These are phyloP conservation scores for Spongiforma sp. DNA, from an alignment of 1,284 basidiomycete species.

Conservation along the genomic window DNA sequence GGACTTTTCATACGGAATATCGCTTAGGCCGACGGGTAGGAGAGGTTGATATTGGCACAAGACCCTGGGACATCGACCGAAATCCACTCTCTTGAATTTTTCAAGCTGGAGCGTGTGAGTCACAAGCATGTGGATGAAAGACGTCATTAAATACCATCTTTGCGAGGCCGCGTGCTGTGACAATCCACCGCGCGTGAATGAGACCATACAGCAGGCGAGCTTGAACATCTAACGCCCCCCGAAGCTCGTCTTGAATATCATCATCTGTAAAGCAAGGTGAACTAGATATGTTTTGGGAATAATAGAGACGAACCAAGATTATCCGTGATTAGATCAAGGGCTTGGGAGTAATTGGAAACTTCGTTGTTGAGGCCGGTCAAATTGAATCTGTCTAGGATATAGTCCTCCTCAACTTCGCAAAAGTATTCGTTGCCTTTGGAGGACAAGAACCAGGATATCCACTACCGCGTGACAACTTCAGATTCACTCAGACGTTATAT, in stretches of 20 bases:
- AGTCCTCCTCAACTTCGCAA: slow-evolving; percentile 99
- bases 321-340: slow-evolving; percentile 95
- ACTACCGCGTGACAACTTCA: slow-evolving; percentile 50
- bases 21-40: slow-evolving; percentile 93
- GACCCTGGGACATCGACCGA: slow-evolving; percentile 94
- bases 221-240: slow-evolving; percentile 87
- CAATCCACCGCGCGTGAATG: slow-evolving; percentile 97
- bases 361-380: slow-evolving; percentile 97
- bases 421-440: slow-evolving; percentile 99
- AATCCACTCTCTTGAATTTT: slow-evolving; percentile 97
- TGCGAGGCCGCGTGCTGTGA: slow-evolving; percentile 89
- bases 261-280: slow-evolving; percentile 58
- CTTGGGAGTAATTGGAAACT: slow-evolving; percentile 93
- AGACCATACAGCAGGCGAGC: slow-evolving; percentile 93
- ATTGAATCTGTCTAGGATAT: slow-evolving; percentile 98
- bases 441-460: slow-evolving; percentile 99
- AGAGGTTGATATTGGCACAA: slow-evolving; percentile 92
- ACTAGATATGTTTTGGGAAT: background rate
- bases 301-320: slow-evolving; percentile 70
- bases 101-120: slow-evolving; percentile 66
- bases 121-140: slow-evolving; percentile 2
- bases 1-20: slow-evolving; percentile 94
- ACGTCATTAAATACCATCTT: slow-evolving; percentile 83
- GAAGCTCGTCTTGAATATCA: slow-evolving; percentile 78
- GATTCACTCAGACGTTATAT: slow-evolving; percentile 13